phyloP scores from a whole-genome alignment of 768 basidiomycete species.

The Tulasnella sp. region DNA sequence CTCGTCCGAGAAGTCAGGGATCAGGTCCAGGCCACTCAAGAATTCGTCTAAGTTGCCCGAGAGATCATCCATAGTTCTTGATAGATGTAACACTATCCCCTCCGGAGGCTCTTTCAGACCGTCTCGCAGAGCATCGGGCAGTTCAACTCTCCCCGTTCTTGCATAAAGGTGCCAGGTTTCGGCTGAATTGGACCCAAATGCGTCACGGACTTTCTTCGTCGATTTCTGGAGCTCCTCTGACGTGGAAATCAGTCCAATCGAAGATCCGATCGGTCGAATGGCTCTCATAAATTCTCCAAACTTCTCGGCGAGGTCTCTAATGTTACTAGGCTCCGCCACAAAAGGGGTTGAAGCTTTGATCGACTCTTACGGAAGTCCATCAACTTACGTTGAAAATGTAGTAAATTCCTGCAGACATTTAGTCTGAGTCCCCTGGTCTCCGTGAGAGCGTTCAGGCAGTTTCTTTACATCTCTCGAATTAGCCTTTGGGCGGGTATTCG shows the following conservation, averaged over 20 bases:
- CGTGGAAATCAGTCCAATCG: constrained; percentile 69
- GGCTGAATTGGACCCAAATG: constrained; percentile 71
- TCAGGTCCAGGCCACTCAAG: constrained; percentile 65
- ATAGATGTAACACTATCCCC: constrained; percentile 54
- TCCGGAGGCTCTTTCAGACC: background rate
- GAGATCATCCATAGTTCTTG: constrained; percentile 56
- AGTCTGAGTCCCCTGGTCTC: constrained; percentile 63
- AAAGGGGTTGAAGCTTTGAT: background rate
- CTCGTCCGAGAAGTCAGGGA: constrained; percentile 67
- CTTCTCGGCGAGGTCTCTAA: constrained; percentile 64
- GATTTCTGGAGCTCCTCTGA: constrained; percentile 66
- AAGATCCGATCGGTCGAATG: constrained; percentile 71
- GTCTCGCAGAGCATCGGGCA: constrained; percentile 30
- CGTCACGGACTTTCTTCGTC: constrained; percentile 61
- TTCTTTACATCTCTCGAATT: too few relatives aligned
- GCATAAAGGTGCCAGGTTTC: constrained; percentile 60
- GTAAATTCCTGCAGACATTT: constrained; percentile 62
- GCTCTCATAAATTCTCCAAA: constrained; percentile 73
- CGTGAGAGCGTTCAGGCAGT: constrained; percentile 28
- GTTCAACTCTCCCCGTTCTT: constrained; percentile 35
- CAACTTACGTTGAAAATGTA: constrained; percentile 54
- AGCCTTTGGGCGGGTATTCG: too few relatives aligned
- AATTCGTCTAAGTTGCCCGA: constrained; percentile 66
- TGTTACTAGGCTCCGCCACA: constrained; percentile 40
- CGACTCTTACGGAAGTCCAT: background rate